These are phyloP conservation scores for Penicillium crystallinum DNA, from an alignment of 495 filamentous ascomycete genomes.

Conservation along the genomic window DNA sequence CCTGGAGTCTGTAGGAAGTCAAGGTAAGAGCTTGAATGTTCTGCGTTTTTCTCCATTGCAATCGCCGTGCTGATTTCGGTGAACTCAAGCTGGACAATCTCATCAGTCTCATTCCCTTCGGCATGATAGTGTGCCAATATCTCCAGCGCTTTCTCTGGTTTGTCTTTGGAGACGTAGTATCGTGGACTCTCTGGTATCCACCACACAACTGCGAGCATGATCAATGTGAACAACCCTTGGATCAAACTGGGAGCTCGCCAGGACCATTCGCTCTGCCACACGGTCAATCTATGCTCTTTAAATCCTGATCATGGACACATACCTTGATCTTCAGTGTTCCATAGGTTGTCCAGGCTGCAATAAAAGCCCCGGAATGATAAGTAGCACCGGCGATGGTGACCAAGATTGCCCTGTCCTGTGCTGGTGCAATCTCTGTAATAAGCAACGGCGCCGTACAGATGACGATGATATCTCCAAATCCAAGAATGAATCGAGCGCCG, in stretches of 20 bases:
- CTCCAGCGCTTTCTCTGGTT: conserved; percentile 33
- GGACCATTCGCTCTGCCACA: conserved; percentile 12
- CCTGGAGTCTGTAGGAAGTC: conserved; percentile 65
- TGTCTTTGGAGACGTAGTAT: conserved; percentile 30
- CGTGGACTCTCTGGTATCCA: conserved; percentile 14
- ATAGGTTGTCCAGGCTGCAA: conserved; percentile 18
- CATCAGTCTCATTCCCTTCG: conserved; percentile 21
- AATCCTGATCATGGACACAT: background rate
- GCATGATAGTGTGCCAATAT: conserved; percentile 35
- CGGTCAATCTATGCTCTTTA: background rate
- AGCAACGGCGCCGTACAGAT: conserved; percentile 16
- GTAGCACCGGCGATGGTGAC: conserved; percentile 13
- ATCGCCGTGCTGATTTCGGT: conserved; percentile 33
- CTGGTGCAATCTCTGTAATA: conserved; percentile 16
- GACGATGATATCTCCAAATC: conserved; percentile 17
- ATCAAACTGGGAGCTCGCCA: conserved; percentile 13
- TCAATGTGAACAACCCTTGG: conserved; percentile 8
- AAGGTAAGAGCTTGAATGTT: conserved; percentile 28
- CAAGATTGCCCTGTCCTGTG: conserved; percentile 13
- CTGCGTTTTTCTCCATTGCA: conserved; percentile 29
- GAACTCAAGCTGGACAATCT: conserved; percentile 29
- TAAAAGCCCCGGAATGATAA: conserved; percentile 16
- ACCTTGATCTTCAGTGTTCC: conserved; percentile 20
- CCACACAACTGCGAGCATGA: conserved; percentile 13
- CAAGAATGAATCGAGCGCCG: conserved; percentile 15